A percentile compares a stretch with the other conserved stretches of the same genome.
phyloP scores from a whole-genome alignment of 345 rosid species.

The Conringia planisiliqua region DNA sequence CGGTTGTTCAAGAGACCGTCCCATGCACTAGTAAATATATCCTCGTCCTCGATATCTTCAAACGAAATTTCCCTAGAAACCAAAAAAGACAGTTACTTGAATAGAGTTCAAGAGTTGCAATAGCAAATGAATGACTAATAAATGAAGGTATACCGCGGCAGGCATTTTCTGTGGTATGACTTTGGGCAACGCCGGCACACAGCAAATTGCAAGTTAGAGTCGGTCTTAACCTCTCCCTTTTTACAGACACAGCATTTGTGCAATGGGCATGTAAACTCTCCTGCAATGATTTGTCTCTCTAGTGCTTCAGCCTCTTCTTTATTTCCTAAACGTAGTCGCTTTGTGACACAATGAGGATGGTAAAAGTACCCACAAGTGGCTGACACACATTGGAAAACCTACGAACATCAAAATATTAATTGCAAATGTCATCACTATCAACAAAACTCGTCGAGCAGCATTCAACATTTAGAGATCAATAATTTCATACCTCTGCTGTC shows the following conservation, averaged over 20 bases:
- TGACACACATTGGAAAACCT: conserved; percentile 82
- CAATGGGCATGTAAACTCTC: conserved; percentile 75
- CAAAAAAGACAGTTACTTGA: conserved; percentile 11
- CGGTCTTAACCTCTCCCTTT: conserved; percentile 64
- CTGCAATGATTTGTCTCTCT: conserved; percentile 50
- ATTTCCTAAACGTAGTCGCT: conserved; percentile 46
- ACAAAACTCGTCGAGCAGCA: conserved; percentile 1
- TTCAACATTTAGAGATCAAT: conserved; percentile 6
- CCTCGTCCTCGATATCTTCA: conserved; percentile 50
- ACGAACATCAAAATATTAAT: conserved; percentile 5
- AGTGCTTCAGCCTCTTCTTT: conserved; percentile 55
- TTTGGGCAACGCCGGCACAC: conserved; percentile 93
- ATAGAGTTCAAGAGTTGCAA: neutral
- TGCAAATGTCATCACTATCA: conserved; percentile 17
- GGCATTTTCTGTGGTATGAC: conserved; percentile 86
- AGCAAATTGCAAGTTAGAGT: conserved; percentile 63
- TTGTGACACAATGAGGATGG: conserved; percentile 79
- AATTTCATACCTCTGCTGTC: conserved; percentile 63
- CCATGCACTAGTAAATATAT: conserved; percentile 68
- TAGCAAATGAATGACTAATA: neutral
- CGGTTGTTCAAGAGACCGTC: conserved; percentile 65
- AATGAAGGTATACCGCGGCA: conserved; percentile 57
- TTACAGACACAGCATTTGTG: conserved; percentile 81
- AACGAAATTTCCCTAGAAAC: conserved; percentile 57
- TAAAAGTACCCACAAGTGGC: conserved; percentile 91